phyloP scores from a whole-genome alignment of 768 basidiomycete genomes.

The Agrocybe pediades region DNA sequence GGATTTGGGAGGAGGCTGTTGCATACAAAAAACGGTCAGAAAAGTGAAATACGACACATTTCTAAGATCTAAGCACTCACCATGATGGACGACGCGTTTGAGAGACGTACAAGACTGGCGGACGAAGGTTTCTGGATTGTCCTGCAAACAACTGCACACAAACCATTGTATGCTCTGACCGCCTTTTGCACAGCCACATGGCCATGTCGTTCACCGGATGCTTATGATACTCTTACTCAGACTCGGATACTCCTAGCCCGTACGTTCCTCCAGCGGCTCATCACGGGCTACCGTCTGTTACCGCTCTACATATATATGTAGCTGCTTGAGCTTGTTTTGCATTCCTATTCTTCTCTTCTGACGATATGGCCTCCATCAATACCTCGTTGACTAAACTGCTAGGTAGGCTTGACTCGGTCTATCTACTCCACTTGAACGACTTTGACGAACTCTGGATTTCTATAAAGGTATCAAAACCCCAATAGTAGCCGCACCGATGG shows the following conservation, averaged over 20 bases:
- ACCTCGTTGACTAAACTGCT: slow-evolving; percentile 53
- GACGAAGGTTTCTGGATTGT: slow-evolving; percentile 11
- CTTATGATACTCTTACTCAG: background rate
- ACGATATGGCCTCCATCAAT: slow-evolving; percentile 13
- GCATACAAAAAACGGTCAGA: slow-evolving; percentile 12
- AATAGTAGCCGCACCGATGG: slow-evolving; percentile 71
- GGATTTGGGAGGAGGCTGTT: slow-evolving; percentile 92
- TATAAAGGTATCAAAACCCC: slow-evolving; percentile 56
- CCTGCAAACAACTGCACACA: slow-evolving; percentile 21
- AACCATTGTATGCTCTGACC: slow-evolving; percentile 1
- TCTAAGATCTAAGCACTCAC: slow-evolving; percentile 31
- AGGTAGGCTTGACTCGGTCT: slow-evolving; percentile 34
- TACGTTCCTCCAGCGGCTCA: background rate
- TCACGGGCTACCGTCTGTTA: too few relatives aligned
- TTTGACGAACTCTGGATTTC: background rate
- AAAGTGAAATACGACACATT: background rate
- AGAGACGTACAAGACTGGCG: slow-evolving; percentile 18
- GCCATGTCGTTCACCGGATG: background rate
- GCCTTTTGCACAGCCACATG: background rate
- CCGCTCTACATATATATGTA: too few relatives aligned
- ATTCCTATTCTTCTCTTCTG: background rate
- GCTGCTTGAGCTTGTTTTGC: too few relatives aligned
- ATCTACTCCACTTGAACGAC: too few relatives aligned
- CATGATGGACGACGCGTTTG: slow-evolving; percentile 52
- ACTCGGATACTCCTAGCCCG: background rate